Evolutionary conservation across 2,329 filamentous ascomycete species (phyloP).

Genomic region (Triangularia setosa): DNA sequence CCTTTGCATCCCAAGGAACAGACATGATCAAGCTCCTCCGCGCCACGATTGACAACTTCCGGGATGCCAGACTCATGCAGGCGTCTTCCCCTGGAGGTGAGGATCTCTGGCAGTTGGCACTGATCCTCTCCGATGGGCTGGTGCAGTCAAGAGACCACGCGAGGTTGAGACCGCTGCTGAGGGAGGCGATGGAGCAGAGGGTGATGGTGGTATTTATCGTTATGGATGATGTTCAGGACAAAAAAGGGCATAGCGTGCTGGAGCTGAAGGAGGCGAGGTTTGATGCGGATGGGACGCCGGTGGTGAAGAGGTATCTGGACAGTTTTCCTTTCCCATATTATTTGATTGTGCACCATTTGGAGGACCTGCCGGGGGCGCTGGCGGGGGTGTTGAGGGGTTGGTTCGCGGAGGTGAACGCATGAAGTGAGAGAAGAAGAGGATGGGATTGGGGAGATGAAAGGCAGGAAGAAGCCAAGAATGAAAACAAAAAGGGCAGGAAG

Average conservation of each 20-base stretch:
- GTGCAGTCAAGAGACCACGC: slow-evolving; percentile 80
- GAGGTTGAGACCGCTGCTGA: slow-evolving; percentile 72
- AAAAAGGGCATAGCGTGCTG: slow-evolving; percentile 65
- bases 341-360: slow-evolving; percentile 85
- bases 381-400: slow-evolving; percentile 88
- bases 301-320: slow-evolving; percentile 88
- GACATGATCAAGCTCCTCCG: slow-evolving; percentile 77
- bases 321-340: slow-evolving; percentile 97
- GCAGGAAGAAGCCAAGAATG: background rate
- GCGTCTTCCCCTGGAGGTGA: slow-evolving; percentile 44
- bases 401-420: slow-evolving; percentile 72
- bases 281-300: slow-evolving; percentile 59
- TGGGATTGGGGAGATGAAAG: background rate
- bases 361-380: slow-evolving; percentile 84
- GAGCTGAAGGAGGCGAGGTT: slow-evolving; percentile 88
- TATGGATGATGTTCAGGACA: slow-evolving; percentile 65
- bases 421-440: background rate
- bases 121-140: slow-evolving; percentile 91
- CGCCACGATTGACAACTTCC: slow-evolving; percentile 76
- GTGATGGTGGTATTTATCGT: slow-evolving; percentile 99
- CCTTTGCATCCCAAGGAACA: slow-evolving; percentile 79
- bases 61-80: slow-evolving; percentile 57
- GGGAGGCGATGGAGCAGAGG: slow-evolving; percentile 84
- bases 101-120: slow-evolving; percentile 91
- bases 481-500: background rate